Conservation (phyloP, 192 early-diverging fungal genomes). For the Backusella mclennaniae region DNA sequence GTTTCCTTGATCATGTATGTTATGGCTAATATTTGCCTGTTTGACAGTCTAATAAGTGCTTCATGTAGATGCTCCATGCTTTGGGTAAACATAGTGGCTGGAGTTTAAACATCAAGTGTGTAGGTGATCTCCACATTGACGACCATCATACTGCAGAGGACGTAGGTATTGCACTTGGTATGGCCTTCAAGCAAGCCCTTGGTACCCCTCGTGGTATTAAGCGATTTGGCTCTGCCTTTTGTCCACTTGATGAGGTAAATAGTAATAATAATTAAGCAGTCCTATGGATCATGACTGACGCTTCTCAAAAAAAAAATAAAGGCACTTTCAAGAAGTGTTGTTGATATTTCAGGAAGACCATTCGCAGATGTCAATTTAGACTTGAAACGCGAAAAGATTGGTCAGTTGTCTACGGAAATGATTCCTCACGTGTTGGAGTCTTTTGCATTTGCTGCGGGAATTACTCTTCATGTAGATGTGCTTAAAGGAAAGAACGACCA, state of each 20-base stretch:
- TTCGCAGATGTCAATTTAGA: slow-evolving; percentile 80
- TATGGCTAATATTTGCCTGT: neutral
- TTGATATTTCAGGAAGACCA: slow-evolving; percentile 96
- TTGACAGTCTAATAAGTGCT: neutral
- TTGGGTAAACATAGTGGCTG: slow-evolving; percentile 95
- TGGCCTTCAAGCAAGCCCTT: slow-evolving; percentile 91
- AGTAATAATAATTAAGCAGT: slow-evolving; percentile 13
- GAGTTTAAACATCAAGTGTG: slow-evolving; percentile 83
- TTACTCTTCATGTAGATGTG: slow-evolving; percentile 96
- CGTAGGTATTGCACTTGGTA: slow-evolving; percentile 89
- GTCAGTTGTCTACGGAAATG: slow-evolving; percentile 93
- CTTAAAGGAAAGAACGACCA: slow-evolving; percentile 97
- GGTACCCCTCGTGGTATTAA: slow-evolving; percentile 86
- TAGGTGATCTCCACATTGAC: slow-evolving; percentile 95
- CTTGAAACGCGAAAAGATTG: slow-evolving; percentile 90
- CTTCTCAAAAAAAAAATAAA: slow-evolving; percentile 16
- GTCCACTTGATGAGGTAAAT: slow-evolving; percentile 89
- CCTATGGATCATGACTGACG: neutral
- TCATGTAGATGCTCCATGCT: slow-evolving; percentile 88
- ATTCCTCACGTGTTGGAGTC: slow-evolving; percentile 94
- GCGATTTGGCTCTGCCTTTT: slow-evolving; percentile 92
- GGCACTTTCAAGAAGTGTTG: slow-evolving; percentile 90
- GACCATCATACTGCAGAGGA: slow-evolving; percentile 99
- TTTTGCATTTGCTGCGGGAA: slow-evolving; percentile 87
- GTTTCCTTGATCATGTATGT: slow-evolving; percentile 94